phyloP scores from a whole-genome alignment of 2,329 filamentous ascomycete genomes.

The Emmonsia crescens region DNA sequence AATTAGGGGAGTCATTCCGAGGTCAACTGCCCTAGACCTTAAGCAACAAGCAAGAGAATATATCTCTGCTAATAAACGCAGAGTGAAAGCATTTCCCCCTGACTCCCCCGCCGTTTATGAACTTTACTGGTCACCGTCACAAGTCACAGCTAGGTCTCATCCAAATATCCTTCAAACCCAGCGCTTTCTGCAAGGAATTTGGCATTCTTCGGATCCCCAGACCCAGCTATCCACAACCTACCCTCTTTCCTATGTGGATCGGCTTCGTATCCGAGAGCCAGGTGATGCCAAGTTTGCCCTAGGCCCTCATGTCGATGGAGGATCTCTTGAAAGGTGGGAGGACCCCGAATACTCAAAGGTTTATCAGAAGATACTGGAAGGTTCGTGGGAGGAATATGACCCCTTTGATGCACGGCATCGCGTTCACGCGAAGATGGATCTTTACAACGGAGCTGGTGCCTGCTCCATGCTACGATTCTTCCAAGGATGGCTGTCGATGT shows the following conservation, averaged over 20 bases:
- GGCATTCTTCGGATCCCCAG: constrained; percentile 38
- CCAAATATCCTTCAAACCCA: constrained; percentile 53
- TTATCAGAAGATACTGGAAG: constrained; percentile 62
- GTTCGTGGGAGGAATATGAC: constrained; percentile 71
- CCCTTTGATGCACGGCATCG: constrained; percentile 67
- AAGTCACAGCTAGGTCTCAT: constrained; percentile 57
- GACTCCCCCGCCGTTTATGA: constrained; percentile 62
- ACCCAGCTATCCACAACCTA: constrained; percentile 41
- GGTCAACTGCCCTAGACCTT: constrained; percentile 51
- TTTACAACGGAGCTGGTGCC: constrained; percentile 70
- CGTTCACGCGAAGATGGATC: constrained; percentile 56
- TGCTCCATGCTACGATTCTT: constrained; percentile 81
- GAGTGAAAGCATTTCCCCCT: constrained; percentile 50
- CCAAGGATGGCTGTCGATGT: constrained; percentile 75
- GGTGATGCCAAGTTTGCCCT: constrained; percentile 61
- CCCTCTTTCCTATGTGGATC: constrained; percentile 59
- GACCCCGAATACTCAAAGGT: constrained; percentile 56
- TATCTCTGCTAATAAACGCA: constrained; percentile 46
- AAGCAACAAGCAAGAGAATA: constrained; percentile 58
- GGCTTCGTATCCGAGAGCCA: constrained; percentile 59
- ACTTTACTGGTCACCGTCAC: constrained; percentile 62
- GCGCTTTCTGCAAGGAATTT: constrained; percentile 51
- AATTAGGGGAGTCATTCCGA: constrained; percentile 54
- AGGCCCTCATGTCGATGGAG: constrained; percentile 63
- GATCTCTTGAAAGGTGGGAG: constrained; percentile 67